Percentiles rank a stretch among this genome's conserved stretches.
Conservation (phyloP, 495 filamentous ascomycete genomes). For the Aspergillus carlsbadensis region DNA sequence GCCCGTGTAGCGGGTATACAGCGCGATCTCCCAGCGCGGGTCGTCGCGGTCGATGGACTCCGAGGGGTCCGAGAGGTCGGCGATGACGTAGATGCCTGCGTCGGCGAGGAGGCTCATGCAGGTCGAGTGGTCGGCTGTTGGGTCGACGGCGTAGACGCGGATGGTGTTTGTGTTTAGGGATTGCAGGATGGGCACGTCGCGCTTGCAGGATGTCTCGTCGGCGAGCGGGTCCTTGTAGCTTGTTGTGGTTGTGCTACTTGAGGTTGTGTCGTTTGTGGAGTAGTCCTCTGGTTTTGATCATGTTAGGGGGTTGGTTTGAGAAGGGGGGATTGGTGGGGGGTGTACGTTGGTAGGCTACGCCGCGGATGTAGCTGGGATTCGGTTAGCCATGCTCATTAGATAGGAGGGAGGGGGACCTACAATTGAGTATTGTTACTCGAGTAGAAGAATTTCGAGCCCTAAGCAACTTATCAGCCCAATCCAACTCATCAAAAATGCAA, state of each 20-base stretch:
- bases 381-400: constrained; percentile 16
- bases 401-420: constrained; percentile 35
- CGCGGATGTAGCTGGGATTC: constrained; percentile 64
- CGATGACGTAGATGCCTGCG: constrained; percentile 91
- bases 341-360: constrained; percentile 82
- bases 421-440: constrained; percentile 77
- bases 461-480: too few relatives aligned
- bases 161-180: constrained; percentile 84
- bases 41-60: constrained; percentile 79
- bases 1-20: constrained; percentile 76
- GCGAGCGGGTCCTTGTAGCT: constrained; percentile 69
- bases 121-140: constrained; percentile 68
- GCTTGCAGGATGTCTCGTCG: constrained; percentile 63
- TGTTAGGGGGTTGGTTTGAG: constrained; percentile 14
- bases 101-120: constrained; percentile 84
- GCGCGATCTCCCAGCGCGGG: constrained; percentile 70
- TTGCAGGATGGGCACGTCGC: constrained; percentile 79
- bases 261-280: constrained; percentile 39
- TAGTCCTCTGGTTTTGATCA: constrained; percentile 40
- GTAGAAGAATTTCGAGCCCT: constrained; percentile 82
- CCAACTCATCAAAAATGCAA: constrained; percentile 4
- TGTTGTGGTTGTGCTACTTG: constrained; percentile 13
- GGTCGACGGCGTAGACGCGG: constrained; percentile 90
- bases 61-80: constrained; percentile 78
- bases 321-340: constrained; percentile 13